phyloP scores from a whole-genome alignment of 768 basidiomycete species.

The Suillus weaverae region DNA sequence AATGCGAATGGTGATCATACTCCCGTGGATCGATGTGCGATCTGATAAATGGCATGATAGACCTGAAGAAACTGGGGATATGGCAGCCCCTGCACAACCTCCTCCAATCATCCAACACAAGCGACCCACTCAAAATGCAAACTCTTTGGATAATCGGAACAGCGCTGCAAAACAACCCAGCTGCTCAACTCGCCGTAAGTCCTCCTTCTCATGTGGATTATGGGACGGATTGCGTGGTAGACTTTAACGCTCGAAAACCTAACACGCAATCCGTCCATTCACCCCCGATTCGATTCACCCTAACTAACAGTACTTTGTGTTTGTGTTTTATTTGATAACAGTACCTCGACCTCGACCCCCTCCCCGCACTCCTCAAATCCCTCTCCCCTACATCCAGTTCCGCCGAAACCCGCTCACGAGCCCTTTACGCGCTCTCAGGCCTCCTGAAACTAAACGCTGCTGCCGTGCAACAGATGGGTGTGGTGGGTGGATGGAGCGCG shows the following conservation, averaged over 20 bases:
- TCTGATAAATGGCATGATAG: constrained; percentile 35
- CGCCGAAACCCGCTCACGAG: constrained; percentile 67
- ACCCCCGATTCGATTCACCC: background rate
- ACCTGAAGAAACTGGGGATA: constrained; percentile 72
- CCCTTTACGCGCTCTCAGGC: constrained; percentile 78
- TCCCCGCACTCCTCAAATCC: constrained; percentile 62
- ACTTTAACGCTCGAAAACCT: too few species aligned
- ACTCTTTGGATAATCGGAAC: constrained; percentile 88
- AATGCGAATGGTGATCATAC: constrained; percentile 69
- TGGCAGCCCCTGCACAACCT: constrained; percentile 76
- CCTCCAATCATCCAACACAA: constrained; percentile 51
- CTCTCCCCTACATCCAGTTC: constrained; percentile 55
- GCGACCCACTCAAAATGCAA: constrained; percentile 63
- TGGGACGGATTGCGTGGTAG: too few species aligned
- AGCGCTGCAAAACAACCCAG: constrained; percentile 86
- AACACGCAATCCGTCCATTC: background rate
- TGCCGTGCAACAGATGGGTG: constrained; percentile 56
- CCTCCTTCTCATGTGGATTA: background rate
- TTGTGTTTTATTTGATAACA: constrained; percentile 23
- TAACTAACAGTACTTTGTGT: constrained; percentile 8
- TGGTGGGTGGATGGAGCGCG: constrained; percentile 60
- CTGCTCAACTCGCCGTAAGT: constrained; percentile 74
- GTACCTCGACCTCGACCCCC: constrained; percentile 67
- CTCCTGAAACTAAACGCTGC: constrained; percentile 73
- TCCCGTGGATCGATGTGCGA: background rate